Evolutionary conservation across 2,329 filamentous ascomycete species (phyloP).

Genomic region (Colletotrichum euphorbiae): DNA sequence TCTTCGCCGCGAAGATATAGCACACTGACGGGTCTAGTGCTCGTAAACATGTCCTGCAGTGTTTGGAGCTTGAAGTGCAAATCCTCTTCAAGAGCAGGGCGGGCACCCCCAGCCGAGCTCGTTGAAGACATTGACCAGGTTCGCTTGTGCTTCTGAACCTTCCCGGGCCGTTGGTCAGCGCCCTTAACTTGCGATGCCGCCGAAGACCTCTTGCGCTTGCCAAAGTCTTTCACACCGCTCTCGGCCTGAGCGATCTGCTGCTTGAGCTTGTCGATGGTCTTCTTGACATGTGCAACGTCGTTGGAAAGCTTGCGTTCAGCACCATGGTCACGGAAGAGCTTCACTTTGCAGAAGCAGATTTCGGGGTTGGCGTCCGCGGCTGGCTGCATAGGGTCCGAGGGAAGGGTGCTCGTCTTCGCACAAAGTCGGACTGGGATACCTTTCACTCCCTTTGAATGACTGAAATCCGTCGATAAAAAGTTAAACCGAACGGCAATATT

Average conservation of each 20-base stretch:
- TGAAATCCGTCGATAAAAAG: conserved; percentile 98
- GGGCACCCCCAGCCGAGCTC: conserved; percentile 66
- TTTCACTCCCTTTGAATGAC: conserved; percentile 98
- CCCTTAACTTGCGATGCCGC: conserved; percentile 57
- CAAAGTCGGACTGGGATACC: conserved; percentile 95
- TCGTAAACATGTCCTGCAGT: conserved; percentile 89
- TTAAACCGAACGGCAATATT: conserved; percentile 95
- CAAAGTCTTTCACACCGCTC: conserved; percentile 74
- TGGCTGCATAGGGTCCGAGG: conserved; percentile 62
- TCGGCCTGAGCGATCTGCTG: conserved; percentile 88
- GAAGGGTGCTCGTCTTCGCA: conserved; percentile 83
- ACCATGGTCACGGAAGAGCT: conserved; percentile 95
- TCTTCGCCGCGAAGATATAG: conserved; percentile 83
- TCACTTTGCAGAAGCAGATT: conserved; percentile 95
- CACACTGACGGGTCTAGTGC: conserved; percentile 81
- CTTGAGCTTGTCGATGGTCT: conserved; percentile 95
- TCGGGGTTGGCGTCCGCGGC: conserved; percentile 66
- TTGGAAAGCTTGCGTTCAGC: conserved; percentile 96
- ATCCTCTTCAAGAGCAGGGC: conserved; percentile 76
- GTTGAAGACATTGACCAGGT: conserved; percentile 95
- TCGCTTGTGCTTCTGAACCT: conserved; percentile 88
- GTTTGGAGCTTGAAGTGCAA: conserved; percentile 81
- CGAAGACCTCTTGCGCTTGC: conserved; percentile 71
- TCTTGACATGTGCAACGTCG: conserved; percentile 93
- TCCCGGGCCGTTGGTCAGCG: conserved; percentile 75